A percentile compares a stretch with the other conserved stretches of the same genome.
Evolutionary conservation across 306 rosid species (phyloP).

Genomic region (Oemleria cerasiformis): DNA sequence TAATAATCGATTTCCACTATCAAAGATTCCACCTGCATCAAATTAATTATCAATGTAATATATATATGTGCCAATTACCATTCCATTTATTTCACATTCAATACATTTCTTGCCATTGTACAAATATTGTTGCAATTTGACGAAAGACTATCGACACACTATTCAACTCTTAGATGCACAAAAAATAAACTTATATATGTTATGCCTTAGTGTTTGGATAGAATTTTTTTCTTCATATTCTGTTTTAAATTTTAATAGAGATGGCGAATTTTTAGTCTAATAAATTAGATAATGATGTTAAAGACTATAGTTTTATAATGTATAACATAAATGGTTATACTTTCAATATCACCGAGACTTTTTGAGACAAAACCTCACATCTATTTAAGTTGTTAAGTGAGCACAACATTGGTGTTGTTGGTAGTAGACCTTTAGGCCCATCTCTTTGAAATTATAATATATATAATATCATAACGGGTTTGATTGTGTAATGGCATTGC

Average conservation of each 20-base stretch:
- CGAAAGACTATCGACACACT: neutral
- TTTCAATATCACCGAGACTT: too few species aligned
- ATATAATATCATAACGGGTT: too few species aligned
- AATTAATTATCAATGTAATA: neutral
- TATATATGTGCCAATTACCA: too few species aligned
- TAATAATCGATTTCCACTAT: neutral
- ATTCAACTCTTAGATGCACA: neutral
- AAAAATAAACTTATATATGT: neutral
- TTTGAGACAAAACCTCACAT: too few species aligned
- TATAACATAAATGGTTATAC: too few species aligned
- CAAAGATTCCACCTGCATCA: neutral
- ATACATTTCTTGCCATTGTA: neutral
- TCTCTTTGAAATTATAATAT: too few species aligned
- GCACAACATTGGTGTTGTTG: too few species aligned
- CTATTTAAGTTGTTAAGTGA: too few species aligned
- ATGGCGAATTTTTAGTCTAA: neutral
- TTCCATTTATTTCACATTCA: neutral
- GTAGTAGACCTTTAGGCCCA: too few species aligned
- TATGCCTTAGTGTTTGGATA: neutral
- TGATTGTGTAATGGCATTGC: too few species aligned
- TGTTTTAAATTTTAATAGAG: neutral
- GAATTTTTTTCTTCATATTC: neutral
- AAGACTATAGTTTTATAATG: too few species aligned
- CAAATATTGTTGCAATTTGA: neutral
- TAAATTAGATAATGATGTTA: too few species aligned